Conservation (phyloP, 2,329 filamentous ascomycete species). For the Monilinia polystroma region DNA sequence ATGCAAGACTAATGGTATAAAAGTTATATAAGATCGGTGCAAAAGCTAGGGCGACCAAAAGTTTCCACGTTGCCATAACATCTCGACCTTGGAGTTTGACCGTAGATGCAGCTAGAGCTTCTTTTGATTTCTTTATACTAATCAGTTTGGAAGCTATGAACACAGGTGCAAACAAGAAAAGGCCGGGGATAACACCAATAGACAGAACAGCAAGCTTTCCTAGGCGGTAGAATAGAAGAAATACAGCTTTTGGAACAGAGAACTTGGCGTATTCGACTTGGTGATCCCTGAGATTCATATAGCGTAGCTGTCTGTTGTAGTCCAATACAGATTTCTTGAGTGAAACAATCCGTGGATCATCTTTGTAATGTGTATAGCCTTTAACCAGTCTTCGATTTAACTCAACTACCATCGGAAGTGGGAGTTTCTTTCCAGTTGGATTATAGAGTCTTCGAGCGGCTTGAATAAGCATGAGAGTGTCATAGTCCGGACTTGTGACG, state of each 20-base stretch:
- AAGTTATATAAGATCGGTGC: conserved; percentile 79
- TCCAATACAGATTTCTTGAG: conserved; percentile 26
- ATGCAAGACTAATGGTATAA: conserved; percentile 72
- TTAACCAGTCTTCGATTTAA: conserved; percentile 86
- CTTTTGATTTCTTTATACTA: conserved; percentile 68
- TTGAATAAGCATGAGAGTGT: conserved; percentile 87
- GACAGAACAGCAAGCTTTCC: conserved; percentile 73
- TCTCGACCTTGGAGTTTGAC: conserved; percentile 87
- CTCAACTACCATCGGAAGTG: conserved; percentile 49
- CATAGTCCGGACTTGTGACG: conserved; percentile 91
- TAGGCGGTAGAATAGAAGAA: conserved; percentile 77
- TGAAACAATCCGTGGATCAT: conserved; percentile 26
- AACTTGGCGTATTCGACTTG: conserved; percentile 45
- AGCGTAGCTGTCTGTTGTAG: conserved; percentile 63
- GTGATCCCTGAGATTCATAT: conserved; percentile 28
- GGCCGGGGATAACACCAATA: conserved; percentile 78
- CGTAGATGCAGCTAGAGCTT: conserved; percentile 78
- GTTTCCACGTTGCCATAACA: conserved; percentile 90
- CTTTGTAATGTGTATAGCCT: conserved; percentile 60
- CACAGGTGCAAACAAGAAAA: conserved; percentile 82
- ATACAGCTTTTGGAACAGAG: conserved; percentile 56
- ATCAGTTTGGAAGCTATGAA: conserved; percentile 82
- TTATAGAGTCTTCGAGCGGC: conserved; percentile 92
- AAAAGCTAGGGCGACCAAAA: conserved; percentile 76
- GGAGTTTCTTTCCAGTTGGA: conserved; percentile 54